phyloP scores from a whole-genome alignment of 495 filamentous ascomycete genomes.

The Chaetomidium leptoderma region DNA sequence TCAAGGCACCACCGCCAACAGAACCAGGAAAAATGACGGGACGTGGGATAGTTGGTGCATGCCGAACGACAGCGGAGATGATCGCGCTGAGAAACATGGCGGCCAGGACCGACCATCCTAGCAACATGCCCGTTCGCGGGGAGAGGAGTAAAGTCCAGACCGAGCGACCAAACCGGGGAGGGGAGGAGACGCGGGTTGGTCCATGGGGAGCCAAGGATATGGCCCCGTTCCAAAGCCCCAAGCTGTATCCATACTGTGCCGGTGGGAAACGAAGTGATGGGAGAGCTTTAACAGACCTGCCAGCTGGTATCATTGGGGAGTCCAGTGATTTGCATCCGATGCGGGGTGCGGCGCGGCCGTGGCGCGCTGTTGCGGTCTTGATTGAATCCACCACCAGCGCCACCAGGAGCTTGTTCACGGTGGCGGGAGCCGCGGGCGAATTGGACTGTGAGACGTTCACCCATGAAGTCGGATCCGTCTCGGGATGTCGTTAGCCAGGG shows the following conservation, averaged over 20 bases:
- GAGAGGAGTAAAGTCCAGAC: slow-evolving; percentile 16
- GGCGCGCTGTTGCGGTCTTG: slow-evolving; percentile 72
- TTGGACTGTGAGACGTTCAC: slow-evolving; percentile 92
- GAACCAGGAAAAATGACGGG: slow-evolving; percentile 20
- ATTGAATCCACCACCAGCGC: slow-evolving; percentile 48
- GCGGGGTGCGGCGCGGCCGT: slow-evolving; percentile 88
- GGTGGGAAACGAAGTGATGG: slow-evolving; percentile 51
- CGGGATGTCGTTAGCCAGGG: slow-evolving; percentile 40
- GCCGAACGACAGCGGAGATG: slow-evolving; percentile 13
- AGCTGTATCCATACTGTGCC: slow-evolving; percentile 33
- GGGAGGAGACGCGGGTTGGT: slow-evolving; percentile 11
- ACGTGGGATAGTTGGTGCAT: neutral
- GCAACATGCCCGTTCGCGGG: slow-evolving; percentile 5
- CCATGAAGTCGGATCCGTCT: slow-evolving; percentile 98
- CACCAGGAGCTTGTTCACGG: slow-evolving; percentile 52
- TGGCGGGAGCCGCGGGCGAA: slow-evolving; percentile 93
- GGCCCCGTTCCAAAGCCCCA: slow-evolving; percentile 23
- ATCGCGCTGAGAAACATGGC: slow-evolving; percentile 8
- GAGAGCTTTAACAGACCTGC: slow-evolving; percentile 87
- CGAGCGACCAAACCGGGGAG: slow-evolving; percentile 21
- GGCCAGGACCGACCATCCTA: slow-evolving; percentile 10
- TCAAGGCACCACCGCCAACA: slow-evolving; percentile 14
- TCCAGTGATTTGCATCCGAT: slow-evolving; percentile 95
- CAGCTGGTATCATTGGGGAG: slow-evolving; percentile 98
- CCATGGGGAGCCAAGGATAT: slow-evolving; percentile 14